Base-by-base conservation (phyloP, 371 early-diverging fungal species). In the Lichtheimia ramosa region DNA sequence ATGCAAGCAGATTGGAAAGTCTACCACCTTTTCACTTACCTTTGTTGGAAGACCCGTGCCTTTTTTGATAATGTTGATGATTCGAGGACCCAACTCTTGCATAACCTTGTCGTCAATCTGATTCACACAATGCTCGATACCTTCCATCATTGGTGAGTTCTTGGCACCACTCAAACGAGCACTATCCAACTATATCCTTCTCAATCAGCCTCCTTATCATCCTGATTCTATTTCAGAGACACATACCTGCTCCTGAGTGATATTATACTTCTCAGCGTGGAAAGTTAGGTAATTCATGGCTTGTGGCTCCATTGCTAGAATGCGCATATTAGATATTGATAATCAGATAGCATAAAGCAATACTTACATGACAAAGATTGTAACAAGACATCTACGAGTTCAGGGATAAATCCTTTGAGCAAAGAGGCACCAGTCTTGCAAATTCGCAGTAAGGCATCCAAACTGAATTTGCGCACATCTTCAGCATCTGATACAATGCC, bases 21-120 rank as follows among this genome's bases (percentile, higher is more conserved):
- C 34, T 8, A 34, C 34, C 2, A 8, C 34, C 10, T 34, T 34
- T 34, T 34, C 34, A 34, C 34, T 83, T 54, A 93, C 94, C 73
- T 91, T 89, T 12, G 97, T 93, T 3, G 97, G 93, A 15, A 96
- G 74, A 1, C 97, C 96, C 4, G 92, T 86, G 2, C 93, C 93
- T 56, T 91, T 94, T 27, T 87, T 83, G 25, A 95, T 84, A n/a
- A 91, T 77, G 16, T 81, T 67, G 20, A 81, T 73, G 23, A 96
- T 71, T 28, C 83, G 83, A 3, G 91, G 90, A 1, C 88, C 73
- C 8, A 96, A 64, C 10, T 66, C 79, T 5, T 70, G 74, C 79
- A 95, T 86, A 2, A 83, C 82, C 0, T 75, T 68, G 7, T 79
- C 88, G 65, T 91, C 92, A 48, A 95, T 77, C 54, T 94, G 86